phyloP scores from a whole-genome alignment of 2,329 filamentous ascomycete genomes.

The Paracoccidioides lutzii region DNA sequence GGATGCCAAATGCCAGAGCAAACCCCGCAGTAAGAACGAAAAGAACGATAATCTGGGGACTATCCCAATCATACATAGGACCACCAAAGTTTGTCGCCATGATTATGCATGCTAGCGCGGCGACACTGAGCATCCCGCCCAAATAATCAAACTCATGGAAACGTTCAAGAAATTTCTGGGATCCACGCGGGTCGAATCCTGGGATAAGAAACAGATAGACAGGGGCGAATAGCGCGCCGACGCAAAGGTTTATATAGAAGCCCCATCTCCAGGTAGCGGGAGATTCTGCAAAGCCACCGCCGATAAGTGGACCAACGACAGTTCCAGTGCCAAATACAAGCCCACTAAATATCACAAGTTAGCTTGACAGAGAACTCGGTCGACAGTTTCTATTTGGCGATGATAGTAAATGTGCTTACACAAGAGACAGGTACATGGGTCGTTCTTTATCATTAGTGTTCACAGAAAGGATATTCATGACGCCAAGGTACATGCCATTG shows the following conservation, averaged over 20 bases:
- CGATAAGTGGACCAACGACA: conserved; percentile 28
- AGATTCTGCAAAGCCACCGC: conserved; percentile 22
- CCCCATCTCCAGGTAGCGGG: conserved; percentile 23
- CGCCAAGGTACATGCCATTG: conserved; percentile 21
- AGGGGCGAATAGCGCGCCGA: conserved; percentile 32
- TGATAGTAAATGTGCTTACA: conserved; percentile 16
- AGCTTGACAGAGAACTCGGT: conserved; percentile 12
- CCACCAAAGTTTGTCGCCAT: conserved; percentile 43
- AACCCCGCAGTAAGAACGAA: conserved; percentile 37
- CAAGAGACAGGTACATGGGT: conserved; percentile 28
- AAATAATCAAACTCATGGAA: conserved; percentile 21
- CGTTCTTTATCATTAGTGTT: conserved; percentile 31
- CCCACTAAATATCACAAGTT: conserved; percentile 24
- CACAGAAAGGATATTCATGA: conserved; percentile 2
- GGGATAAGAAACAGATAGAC: conserved; percentile 34
- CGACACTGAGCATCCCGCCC: conserved; percentile 21
- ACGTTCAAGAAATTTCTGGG: conserved; percentile 2
- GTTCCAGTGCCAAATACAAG: conserved; percentile 28
- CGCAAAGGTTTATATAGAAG: conserved; percentile 42
- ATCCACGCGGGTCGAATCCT: conserved; percentile 12
- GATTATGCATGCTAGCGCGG: conserved; percentile 21
- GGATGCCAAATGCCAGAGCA: conserved; percentile 32
- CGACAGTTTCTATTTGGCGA: conserved; percentile 12
- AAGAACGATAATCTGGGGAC: conserved; percentile 32
- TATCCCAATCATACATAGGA: conserved; percentile 35